Conservation (phyloP, 1,284 basidiomycete species). For the Leccinum variabile region DNA sequence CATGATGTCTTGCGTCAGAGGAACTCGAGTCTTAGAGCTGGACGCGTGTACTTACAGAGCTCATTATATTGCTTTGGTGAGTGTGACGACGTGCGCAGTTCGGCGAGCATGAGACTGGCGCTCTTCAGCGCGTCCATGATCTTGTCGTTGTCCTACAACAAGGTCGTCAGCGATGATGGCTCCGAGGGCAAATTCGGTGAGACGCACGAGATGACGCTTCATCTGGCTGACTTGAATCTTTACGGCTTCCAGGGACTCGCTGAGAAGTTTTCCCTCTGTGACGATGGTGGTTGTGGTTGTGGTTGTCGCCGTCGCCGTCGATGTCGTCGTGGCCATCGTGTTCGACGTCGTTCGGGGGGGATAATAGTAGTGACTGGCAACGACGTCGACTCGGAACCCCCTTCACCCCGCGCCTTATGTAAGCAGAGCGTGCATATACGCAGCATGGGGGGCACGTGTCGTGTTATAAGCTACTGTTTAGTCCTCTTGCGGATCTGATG, state of each 20-base stretch:
- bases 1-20: background rate
- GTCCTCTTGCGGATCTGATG: too few relatives aligned
- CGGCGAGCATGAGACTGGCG: constrained; percentile 93
- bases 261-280: constrained; percentile 79
- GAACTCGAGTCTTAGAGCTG: background rate
- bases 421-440: constrained; percentile 8
- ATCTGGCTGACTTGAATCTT: constrained; percentile 94
- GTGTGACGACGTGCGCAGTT: constrained; percentile 87
- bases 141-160: constrained; percentile 78
- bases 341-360: constrained; percentile 5
- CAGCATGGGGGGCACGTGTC: too few relatives aligned
- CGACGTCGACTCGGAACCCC: constrained; percentile 4
- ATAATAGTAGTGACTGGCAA: background rate
- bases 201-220: constrained; percentile 84
- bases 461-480: too few relatives aligned
- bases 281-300: constrained; percentile 24
- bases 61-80: constrained; percentile 97
- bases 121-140: constrained; percentile 97
- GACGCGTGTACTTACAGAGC: constrained; percentile 61
- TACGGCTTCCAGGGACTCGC: constrained; percentile 81
- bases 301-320: constrained; percentile 9
- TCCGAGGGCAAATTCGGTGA: background rate
- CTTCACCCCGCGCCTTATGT: constrained; percentile 21
- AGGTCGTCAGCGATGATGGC: background rate
- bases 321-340: constrained; percentile 29